A percentile compares a stretch with the other conserved stretches of the same genome.
phyloP scores from a whole-genome alignment of 805 yeast genomes.

The Metschnikowia picachoensis region DNA sequence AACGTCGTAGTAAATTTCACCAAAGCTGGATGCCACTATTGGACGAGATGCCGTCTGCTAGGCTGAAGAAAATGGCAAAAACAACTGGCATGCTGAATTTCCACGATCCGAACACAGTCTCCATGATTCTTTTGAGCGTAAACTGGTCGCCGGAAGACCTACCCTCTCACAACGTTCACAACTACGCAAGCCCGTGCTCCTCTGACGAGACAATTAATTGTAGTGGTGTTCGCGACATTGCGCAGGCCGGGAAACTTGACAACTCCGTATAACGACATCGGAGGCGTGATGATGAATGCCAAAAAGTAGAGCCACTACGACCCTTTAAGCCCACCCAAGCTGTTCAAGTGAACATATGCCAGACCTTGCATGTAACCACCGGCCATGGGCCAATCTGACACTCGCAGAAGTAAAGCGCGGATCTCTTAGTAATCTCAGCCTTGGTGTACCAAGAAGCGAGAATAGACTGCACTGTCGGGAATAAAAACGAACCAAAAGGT shows the following conservation, averaged over 20 bases:
- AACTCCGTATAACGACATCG: slow-evolving; percentile 9
- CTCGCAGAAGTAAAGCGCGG: slow-evolving; percentile 5
- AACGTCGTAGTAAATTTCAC: slow-evolving; percentile 17
- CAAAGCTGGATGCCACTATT: slow-evolving; percentile 23
- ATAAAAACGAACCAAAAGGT: slow-evolving; percentile 5
- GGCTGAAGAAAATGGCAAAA: slow-evolving; percentile 30
- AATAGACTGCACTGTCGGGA: slow-evolving; percentile 5
- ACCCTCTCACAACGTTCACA: slow-evolving; percentile 13
- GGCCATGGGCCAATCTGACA: slow-evolving; percentile 6
- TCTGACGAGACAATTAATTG: slow-evolving; percentile 2
- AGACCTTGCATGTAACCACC: slow-evolving; percentile 5
- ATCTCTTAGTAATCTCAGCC: slow-evolving; percentile 4
- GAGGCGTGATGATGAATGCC: slow-evolving; percentile 5
- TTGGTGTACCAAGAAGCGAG: slow-evolving; percentile 8
- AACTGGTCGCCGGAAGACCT: slow-evolving; percentile 18
- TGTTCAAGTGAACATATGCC: slow-evolving; percentile 2
- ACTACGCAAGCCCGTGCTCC: slow-evolving; percentile 9
- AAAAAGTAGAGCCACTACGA: slow-evolving; percentile 7
- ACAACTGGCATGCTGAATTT: slow-evolving; percentile 23
- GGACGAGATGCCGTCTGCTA: slow-evolving; percentile 30
- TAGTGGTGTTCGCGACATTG: slow-evolving; percentile 1
- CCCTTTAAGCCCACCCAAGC: slow-evolving; percentile 3
- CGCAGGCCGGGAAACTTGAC: slow-evolving; percentile 8
- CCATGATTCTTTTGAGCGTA: slow-evolving; percentile 5
- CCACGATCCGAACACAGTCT: slow-evolving; percentile 19